A percentile compares a stretch with the other conserved stretches of the same genome.
Conservation (phyloP, 495 filamentous ascomycete species). For the Xylaria bambusicola region DNA sequence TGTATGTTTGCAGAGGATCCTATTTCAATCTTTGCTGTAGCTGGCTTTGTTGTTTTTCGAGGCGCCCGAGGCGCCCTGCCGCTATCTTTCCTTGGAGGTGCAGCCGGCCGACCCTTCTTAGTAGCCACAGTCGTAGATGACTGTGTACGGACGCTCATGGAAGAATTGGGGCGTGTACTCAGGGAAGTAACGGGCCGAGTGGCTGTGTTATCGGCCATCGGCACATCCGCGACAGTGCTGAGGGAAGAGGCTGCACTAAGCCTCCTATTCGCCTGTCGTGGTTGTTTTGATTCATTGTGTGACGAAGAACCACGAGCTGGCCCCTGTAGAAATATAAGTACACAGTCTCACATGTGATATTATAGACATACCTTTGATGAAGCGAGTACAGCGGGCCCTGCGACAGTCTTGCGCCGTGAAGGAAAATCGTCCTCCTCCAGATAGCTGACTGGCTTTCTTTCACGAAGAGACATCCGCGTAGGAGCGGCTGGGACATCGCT, state of each 20-base stretch:
- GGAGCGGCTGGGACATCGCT: slow-evolving; percentile 41
- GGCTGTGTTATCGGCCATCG: slow-evolving; percentile 18
- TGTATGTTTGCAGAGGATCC: slow-evolving; percentile 1
- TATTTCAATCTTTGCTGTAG: slow-evolving; percentile 41
- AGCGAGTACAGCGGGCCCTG: slow-evolving; percentile 50
- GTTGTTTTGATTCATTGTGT: slow-evolving; percentile 33
- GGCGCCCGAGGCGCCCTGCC: slow-evolving; percentile 33
- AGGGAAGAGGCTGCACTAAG: slow-evolving; percentile 44
- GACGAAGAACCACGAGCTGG: slow-evolving; percentile 39
- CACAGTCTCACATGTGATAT: neutral
- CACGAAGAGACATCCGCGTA: slow-evolving; percentile 70
- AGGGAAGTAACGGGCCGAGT: slow-evolving; percentile 41
- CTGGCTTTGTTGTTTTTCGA: slow-evolving; percentile 52
- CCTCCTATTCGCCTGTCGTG: slow-evolving; percentile 35
- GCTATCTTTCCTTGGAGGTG: slow-evolving; percentile 41
- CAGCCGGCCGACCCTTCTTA: slow-evolving; percentile 49
- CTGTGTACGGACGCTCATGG: slow-evolving; percentile 36
- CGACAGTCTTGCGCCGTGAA: slow-evolving; percentile 67
- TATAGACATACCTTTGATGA: slow-evolving; percentile 46
- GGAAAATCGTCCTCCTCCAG: slow-evolving; percentile 54
- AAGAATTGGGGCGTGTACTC: slow-evolving; percentile 41
- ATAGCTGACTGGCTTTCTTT: slow-evolving; percentile 59
- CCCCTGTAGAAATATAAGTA: slow-evolving; percentile 28
- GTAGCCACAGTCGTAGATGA: slow-evolving; percentile 34
- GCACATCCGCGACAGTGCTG: neutral